Evolutionary conservation across 106 monocot species (phyloP).

Genomic region (Hemerocallis citrina): DNA sequence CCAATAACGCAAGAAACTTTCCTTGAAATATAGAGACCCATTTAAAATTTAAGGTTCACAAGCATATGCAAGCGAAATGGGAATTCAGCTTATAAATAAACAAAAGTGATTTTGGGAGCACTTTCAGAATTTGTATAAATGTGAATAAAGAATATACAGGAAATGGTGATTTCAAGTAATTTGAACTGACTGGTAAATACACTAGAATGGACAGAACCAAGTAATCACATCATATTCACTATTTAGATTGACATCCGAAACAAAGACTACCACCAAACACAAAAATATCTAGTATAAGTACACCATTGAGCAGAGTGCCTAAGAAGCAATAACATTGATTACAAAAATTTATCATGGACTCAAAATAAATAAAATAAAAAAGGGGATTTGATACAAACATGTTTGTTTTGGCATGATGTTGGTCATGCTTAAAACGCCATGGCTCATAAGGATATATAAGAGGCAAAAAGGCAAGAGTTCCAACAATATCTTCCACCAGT

Average conservation of each 20-base stretch:
- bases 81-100: background rate
- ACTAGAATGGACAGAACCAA: background rate
- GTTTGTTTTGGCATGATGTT: slow-evolving; percentile 96
- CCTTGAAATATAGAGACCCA: background rate
- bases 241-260: background rate
- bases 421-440: slow-evolving; percentile 97
- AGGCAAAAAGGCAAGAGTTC: slow-evolving; percentile 91
- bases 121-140: background rate
- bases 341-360: background rate
- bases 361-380: slow-evolving; percentile 4
- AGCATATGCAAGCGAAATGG: background rate
- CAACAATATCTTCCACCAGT: slow-evolving; percentile 84
- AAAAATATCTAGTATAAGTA: background rate
- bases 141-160: background rate
- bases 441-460: slow-evolving; percentile 98
- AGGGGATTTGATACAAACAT: slow-evolving; percentile 47
- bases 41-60: background rate
- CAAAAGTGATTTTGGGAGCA: background rate
- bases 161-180: background rate
- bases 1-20: background rate
- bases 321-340: background rate
- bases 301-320: background rate
- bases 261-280: background rate
- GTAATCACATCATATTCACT: background rate
- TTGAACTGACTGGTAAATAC: background rate